Evolutionary conservation across 2,329 filamentous ascomycete genomes (phyloP), one percentile per base, ranked within the genome.

Genomic region (Fusarium torulosum): DNA sequence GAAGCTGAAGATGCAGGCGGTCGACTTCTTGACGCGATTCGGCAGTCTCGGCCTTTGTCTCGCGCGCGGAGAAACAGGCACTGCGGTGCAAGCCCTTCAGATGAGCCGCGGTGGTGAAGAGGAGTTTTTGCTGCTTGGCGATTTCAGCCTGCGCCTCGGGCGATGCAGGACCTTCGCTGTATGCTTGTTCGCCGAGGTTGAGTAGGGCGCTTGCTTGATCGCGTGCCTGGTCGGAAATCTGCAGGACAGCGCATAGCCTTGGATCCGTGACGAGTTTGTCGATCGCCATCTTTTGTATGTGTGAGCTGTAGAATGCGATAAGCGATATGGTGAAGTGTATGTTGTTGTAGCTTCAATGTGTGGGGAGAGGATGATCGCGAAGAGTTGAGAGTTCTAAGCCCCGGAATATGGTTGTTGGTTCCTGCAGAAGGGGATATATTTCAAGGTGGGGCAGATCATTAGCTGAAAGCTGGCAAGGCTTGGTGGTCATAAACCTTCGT

Each of bases 11-110:
- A 76, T 98, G 94, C 63, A 99, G 84, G 49, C 90, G 88, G 77
- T 99, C 96, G 67, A 98, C 93, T 79, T 97, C 93, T 73, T 95
- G 92, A 47, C 94, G 89, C 47, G 91, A 92, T 78, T 97, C 93
- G 29, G 93, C 91, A 1, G 96, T 98, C 71, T 88, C 84, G 53
- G 91, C 85, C 78, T 98, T 98, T 15, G 94, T 97, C 71, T 93
- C 89, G 69, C 96, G 89, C 29, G 94, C 92, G 29, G 88, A 86
- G 72, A 97, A 86, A 69, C 94, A 89, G 11, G 94, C 93, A 67
- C 91, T 86, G 27, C 96, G 90, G 77, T 97, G 95, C 27, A 96
- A 84, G 14, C 91, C 91, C 55, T 95, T 91, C 19, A 97, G 85
- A 69, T 92, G 90, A 1, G 92, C 88, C 11, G 97, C 86, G 72